phyloP scores from a whole-genome alignment of 495 filamentous ascomycete species.

The Talaromyces liani region DNA sequence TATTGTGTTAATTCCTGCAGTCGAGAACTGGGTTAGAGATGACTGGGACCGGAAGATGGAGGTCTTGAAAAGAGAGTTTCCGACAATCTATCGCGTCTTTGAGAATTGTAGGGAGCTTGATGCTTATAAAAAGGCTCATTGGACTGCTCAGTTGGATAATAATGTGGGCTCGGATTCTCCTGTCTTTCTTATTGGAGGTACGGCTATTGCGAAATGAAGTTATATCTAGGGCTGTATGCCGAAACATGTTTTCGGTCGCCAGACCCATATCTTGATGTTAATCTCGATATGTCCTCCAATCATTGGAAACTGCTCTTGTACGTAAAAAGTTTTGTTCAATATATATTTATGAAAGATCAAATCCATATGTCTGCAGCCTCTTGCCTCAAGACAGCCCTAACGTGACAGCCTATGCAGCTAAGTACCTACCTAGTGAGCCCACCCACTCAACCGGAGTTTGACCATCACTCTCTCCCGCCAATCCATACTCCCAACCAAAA shows the following conservation, averaged over 20 bases:
- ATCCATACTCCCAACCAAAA: slow-evolving; percentile 60
- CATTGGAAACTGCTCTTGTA: no score
- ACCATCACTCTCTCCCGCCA: slow-evolving; percentile 6
- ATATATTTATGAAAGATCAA: background rate
- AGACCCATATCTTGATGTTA: no score
- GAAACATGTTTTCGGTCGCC: background rate
- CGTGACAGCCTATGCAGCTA: background rate
- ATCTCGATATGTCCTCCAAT: no score
- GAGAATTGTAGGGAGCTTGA: background rate
- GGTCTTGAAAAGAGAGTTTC: background rate
- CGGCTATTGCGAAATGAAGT: background rate
- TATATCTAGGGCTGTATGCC: background rate
- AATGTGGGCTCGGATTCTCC: background rate
- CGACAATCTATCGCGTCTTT: background rate
- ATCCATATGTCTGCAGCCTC: background rate
- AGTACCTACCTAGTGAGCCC: background rate
- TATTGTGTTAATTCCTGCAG: slow-evolving; percentile 1
- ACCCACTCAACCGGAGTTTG: background rate
- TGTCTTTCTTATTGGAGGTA: background rate
- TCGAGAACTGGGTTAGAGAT: background rate
- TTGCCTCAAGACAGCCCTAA: background rate
- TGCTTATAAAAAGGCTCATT: background rate
- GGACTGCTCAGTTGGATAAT: slow-evolving; percentile 1
- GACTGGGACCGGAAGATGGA: background rate
- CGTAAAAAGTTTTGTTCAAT: background rate